Evolutionary conservation across 2,329 filamentous ascomycete genomes (phyloP), one percentile per base, ranked within the genome.

Genomic region (Elsinoe necatrix): DNA sequence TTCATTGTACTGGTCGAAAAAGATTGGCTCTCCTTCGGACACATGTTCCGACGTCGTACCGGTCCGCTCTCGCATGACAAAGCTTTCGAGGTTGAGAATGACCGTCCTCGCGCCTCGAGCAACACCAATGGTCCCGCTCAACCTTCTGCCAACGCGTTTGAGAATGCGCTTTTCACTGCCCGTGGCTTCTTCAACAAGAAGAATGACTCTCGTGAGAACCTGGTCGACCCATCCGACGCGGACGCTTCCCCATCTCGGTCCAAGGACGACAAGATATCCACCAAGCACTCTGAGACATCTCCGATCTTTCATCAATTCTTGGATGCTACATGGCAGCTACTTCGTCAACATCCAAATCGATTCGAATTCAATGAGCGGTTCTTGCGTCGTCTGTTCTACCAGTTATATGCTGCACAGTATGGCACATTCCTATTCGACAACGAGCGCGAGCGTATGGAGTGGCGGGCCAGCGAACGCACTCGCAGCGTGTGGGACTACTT

Each of bases 301-400:
- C 93, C 93, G 0, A 88, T 98, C 21, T 98, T 98, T 71, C 93
- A 98, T 65, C 93, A 98, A 67, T 98, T 97, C 71, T 80, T 98
- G 8, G 93, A 97, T 67, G 90, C 89, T 35, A 89, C 89, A 1
- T 97, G 93, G 68, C 93, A 98, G 69, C 77, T 98, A 25, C 74
- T 95, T 21, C 79, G 87, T 59, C 93, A 97, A 68, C 78, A 92
- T 64, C 90, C 90, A 0, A 87, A 83, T 5, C 85, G 91, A 0
- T 98, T 98, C 67, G 92, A 98, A 69, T 98, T 90, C 72, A 97
- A 95, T 63, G 93, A 97, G 69, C 84, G 92, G 3, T 97, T 98
- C 70, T 75, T 98, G 5, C 81, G 89, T 23, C 83, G 93, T 18
- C 76, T 98, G 2, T 77, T 97, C 1, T 98, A 97, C 67, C 93